Conservation (phyloP, 352 stramenopile species). For the Pythium rhizo-oryzae region DNA sequence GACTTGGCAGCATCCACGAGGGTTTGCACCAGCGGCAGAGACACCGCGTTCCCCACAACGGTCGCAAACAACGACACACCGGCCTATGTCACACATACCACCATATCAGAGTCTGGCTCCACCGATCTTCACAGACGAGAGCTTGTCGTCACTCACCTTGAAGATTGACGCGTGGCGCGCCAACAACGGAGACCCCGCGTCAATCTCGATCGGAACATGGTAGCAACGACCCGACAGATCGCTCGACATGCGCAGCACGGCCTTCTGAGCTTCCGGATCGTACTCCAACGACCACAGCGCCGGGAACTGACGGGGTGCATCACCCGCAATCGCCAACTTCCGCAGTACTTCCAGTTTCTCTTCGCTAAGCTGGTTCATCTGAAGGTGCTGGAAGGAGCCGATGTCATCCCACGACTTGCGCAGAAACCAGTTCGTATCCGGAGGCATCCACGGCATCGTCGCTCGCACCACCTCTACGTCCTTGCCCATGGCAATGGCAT, state of each 20-base stretch:
- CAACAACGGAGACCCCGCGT: not conserved
- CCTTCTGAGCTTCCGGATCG: not conserved
- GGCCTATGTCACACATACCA: not conserved
- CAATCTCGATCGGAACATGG: slow-evolving; percentile 24
- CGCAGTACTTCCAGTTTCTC: slow-evolving; percentile 5
- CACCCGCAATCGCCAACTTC: slow-evolving; percentile 3
- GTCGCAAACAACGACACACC: slow-evolving; percentile 13
- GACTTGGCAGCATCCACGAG: slow-evolving; percentile 10
- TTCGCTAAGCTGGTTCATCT: slow-evolving; percentile 14
- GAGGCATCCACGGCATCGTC: slow-evolving; percentile 20
- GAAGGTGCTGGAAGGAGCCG: slow-evolving; percentile 7
- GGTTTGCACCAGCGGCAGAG: slow-evolving; percentile 1
- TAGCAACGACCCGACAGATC: slow-evolving; percentile 22
- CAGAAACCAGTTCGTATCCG: slow-evolving; percentile 25
- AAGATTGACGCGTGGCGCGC: slow-evolving; percentile 6
- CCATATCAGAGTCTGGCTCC: not conserved
- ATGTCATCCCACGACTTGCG: slow-evolving; percentile 19
- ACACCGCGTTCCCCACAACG: slow-evolving; percentile 7
- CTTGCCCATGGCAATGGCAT: slow-evolving; percentile 1
- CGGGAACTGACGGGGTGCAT: slow-evolving; percentile 8
- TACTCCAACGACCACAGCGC: slow-evolving; percentile 19
- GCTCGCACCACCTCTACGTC: not conserved
- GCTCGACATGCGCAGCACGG: slow-evolving; percentile 9
- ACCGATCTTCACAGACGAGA: not conserved
- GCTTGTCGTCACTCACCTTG: slow-evolving; percentile 1